These are phyloP conservation scores for Xylaria hypoxylon DNA, from an alignment of 2,329 filamentous ascomycete species.

Conservation along the genomic window DNA sequence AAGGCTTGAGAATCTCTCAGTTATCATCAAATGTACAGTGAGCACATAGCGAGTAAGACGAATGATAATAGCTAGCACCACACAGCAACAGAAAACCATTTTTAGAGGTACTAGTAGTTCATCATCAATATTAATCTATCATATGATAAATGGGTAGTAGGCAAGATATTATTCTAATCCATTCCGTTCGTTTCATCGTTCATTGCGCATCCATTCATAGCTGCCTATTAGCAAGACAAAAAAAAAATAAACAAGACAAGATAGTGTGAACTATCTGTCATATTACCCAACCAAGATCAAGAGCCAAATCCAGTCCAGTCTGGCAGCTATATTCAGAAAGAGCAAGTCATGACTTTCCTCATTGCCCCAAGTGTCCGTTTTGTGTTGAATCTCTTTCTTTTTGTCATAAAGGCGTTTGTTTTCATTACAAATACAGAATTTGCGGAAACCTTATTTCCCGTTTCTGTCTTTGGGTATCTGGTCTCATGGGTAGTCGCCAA, in stretches of 20 bases:
- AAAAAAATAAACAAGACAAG: not conserved
- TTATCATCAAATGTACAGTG: not conserved
- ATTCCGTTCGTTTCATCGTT: not conserved
- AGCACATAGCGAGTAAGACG: not conserved
- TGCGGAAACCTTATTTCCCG: slow-evolving; percentile 9
- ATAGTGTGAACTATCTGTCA: not conserved
- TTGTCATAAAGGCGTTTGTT: slow-evolving; percentile 37
- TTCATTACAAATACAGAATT: slow-evolving; percentile 37
- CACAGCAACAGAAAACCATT: too few relatives aligned
- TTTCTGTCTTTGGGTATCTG: slow-evolving; percentile 40
- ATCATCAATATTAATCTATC: slow-evolving; percentile 5
- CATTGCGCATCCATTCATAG: not conserved
- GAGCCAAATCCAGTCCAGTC: not conserved
- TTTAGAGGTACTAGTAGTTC: not conserved
- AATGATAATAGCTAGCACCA: not conserved
- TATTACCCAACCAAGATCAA: slow-evolving; percentile 6
- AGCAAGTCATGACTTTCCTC: not conserved
- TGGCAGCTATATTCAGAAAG: not conserved
- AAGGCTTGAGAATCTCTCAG: not conserved
- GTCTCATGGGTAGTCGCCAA: slow-evolving; percentile 36
- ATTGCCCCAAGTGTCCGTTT: slow-evolving; percentile 15
- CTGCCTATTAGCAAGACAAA: not conserved
- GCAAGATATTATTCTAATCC: not conserved
- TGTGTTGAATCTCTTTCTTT: slow-evolving; percentile 30
- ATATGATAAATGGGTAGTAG: slow-evolving; percentile 14